phyloP scores from a whole-genome alignment of 306 rosid species.

The Cucurbita argyrosperma region DNA sequence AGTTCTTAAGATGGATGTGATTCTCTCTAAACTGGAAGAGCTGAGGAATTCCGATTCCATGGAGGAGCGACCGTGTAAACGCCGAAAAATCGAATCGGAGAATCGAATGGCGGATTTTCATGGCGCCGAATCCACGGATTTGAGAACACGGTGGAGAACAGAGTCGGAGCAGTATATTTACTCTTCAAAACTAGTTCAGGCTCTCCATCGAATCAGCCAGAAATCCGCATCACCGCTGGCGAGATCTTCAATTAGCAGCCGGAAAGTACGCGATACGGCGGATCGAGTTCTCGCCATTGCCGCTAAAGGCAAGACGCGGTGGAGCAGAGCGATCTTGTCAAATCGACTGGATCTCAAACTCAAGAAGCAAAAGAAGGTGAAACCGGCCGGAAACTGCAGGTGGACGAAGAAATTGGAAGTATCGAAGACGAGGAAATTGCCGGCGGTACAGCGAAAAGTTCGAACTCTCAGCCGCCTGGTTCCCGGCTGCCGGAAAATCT shows the following conservation, averaged over 20 bases:
- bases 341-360: constrained; percentile 26
- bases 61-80: constrained; percentile 18
- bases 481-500: constrained; percentile 77
- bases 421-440: constrained; percentile 17
- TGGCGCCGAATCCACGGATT: not conserved
- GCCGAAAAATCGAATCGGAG: constrained; percentile 25
- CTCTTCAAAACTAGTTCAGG: constrained; percentile 41
- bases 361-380: constrained; percentile 29
- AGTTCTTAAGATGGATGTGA: not conserved
- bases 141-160: constrained; percentile 47
- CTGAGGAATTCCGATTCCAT: not conserved
- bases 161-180: constrained; percentile 49
- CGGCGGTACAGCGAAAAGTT: constrained; percentile 48
- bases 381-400: constrained; percentile 10
- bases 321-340: constrained; percentile 80
- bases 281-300: constrained; percentile 59
- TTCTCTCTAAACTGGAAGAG: not conserved
- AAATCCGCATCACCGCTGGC: constrained; percentile 5
- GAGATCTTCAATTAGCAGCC: constrained; percentile 5
- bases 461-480: constrained; percentile 54
- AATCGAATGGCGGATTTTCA: not conserved
- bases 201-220: constrained; percentile 34
- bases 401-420: constrained; percentile 23
- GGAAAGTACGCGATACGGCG: constrained; percentile 43
- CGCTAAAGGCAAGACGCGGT: constrained; percentile 61